These are phyloP conservation scores for Salix viminalis DNA, from an alignment of 345 rosid genomes.

Conservation along the genomic window DNA sequence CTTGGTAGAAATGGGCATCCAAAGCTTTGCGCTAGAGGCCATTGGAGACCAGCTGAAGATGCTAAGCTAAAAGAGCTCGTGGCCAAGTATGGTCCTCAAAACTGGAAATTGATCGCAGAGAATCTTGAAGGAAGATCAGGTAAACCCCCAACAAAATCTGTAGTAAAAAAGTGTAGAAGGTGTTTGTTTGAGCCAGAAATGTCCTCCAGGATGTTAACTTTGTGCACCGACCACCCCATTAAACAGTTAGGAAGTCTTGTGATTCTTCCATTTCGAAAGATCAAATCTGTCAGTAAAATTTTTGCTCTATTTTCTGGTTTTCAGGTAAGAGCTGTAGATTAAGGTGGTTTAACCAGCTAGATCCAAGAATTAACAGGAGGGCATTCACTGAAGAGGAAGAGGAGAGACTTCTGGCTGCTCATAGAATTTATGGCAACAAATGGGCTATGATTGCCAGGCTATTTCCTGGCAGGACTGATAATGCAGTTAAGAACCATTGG, in stretches of 20 bases:
- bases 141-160: conserved; percentile 10
- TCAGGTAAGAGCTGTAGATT: conserved; percentile 92
- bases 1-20: conserved; percentile 30
- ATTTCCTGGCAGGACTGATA: conserved; percentile 88
- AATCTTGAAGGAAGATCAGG: conserved; percentile 92
- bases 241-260: not conserved
- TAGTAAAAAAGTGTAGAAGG: not conserved
- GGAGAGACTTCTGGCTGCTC: conserved; percentile 63
- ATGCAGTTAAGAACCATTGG: conserved; percentile 96
- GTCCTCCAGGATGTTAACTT: not conserved
- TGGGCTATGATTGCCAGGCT: conserved; percentile 88
- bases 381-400: conserved; percentile 84
- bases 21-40: conserved; percentile 69
- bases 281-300: not conserved
- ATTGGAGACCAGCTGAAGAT: conserved; percentile 95
- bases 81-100: conserved; percentile 74
- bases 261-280: not conserved
- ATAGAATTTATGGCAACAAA: conserved; percentile 74
- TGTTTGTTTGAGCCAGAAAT: not conserved
- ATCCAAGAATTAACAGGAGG: conserved; percentile 80
- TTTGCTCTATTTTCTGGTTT: not conserved
- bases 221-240: not conserved
- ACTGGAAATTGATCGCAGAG: conserved; percentile 90
- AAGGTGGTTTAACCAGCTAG: conserved; percentile 93
- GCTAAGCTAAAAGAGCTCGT: conserved; percentile 77